Conservation (phyloP, 129 eudicot species). For the Dittrichia graveolens region DNA sequence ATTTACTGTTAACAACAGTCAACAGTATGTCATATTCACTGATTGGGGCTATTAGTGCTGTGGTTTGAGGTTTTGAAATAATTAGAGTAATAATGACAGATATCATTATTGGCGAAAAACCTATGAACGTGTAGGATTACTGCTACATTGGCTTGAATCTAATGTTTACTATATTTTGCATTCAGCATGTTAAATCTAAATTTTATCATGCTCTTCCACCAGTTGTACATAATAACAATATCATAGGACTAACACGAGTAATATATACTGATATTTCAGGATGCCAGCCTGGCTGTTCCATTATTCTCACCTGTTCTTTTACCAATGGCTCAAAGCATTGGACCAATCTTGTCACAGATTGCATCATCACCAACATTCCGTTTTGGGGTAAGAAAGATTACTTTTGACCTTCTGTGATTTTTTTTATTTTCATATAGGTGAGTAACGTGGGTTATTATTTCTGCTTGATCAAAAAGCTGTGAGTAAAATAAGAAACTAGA, state of each 20-base stretch:
- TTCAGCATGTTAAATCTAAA: no score
- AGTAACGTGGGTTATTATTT: not conserved
- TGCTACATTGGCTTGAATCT: no score
- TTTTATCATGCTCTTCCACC: no score
- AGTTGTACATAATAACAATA: slow-evolving; percentile 2
- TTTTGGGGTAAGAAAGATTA: slow-evolving; percentile 65
- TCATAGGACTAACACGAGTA: slow-evolving; percentile 2
- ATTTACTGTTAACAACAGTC: not conserved
- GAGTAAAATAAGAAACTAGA: not conserved
- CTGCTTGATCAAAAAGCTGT: not conserved
- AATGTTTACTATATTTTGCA: no score
- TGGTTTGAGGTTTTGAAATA: no score
- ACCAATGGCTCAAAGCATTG: slow-evolving; percentile 83
- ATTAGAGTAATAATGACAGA: no score
- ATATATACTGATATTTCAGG: slow-evolving; percentile 54
- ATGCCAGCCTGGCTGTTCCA: slow-evolving; percentile 84
- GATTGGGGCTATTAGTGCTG: not conserved
- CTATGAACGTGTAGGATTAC: no score
- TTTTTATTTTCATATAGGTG: not conserved
- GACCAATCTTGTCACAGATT: slow-evolving; percentile 78
- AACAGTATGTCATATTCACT: slow-evolving; percentile 5
- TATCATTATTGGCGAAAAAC: no score
- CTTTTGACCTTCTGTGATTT: slow-evolving; percentile 7
- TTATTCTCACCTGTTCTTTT: slow-evolving; percentile 84
- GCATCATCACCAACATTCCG: slow-evolving; percentile 82